Evolutionary conservation across 345 rosid species (phyloP), one percentile per base, ranked within the genome.

Genomic region (Salix brachista): DNA sequence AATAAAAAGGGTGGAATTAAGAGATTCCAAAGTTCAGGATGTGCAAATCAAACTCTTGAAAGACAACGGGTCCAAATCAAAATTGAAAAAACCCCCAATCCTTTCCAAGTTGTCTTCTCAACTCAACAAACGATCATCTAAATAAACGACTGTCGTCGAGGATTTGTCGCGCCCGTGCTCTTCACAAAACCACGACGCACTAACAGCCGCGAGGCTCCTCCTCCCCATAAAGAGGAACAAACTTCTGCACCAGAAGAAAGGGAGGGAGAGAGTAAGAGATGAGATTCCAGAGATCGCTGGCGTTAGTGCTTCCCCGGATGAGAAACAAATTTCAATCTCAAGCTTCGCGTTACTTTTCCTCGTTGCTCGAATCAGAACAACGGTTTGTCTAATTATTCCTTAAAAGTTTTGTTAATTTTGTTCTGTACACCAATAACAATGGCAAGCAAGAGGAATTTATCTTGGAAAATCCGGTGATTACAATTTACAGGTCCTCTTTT

Each of bases 401-500:
- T 56, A 0, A 56, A n/a, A n/a, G 1, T 54, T 54, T 0, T 42
- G 14, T 42, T 3, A 42, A 42, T 9, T 9, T n/a, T 58, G 4
- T 10, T 58, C 11, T 58, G 16, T 19, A 9, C 14, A 56, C 11
- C 0, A 10, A 23, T 12, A 23, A 23, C 26, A 58, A 12, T n/a
- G 37, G 1, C 21, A 72, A 34, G 2, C 26, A 18, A 9, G 73
- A 48, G 64, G 26, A 50, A 34, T 0, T 71, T 12, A 54, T 25
- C 4, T 73, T 41, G 64, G 48, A 44, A 44, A 1, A 6, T 74
- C 65, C 23, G 30, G 70, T 72, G 41, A 28, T 77, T 72, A 37
- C 44, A 21, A 36, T 42, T 65, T 21, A 65, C 66, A 86, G 89
- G 83, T 58, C 74, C n/a, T 79, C 85, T 60, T 86, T 86, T 34